Percentiles rank a stretch among this genome's conserved stretches.
Evolutionary conservation across 2,329 filamentous ascomycete species (phyloP).

Genomic region (Penicillium olsonii): DNA sequence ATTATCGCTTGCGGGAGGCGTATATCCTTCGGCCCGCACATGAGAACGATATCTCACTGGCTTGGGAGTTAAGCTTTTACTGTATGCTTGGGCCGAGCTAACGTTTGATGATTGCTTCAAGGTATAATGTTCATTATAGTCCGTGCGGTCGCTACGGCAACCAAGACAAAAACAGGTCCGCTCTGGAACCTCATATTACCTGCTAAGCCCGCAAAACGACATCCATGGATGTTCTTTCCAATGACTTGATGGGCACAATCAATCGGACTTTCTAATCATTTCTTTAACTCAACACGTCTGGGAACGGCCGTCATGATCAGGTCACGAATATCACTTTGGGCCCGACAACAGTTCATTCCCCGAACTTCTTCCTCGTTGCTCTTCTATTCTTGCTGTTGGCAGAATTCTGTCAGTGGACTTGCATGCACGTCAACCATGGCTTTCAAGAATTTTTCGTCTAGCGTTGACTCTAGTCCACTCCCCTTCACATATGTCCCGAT

Average conservation of each 20-base stretch:
- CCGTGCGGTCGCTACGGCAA: no score
- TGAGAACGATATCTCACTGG: no score
- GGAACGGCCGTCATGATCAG: neutral
- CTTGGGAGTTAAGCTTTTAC: no score
- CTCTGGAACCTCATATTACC: no score
- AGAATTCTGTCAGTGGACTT: neutral
- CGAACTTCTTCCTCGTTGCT: neutral
- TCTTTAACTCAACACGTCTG: neutral
- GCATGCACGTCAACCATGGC: neutral
- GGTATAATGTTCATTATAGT: no score
- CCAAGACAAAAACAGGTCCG: no score
- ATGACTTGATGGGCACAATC: neutral
- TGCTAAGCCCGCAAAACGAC: no score
- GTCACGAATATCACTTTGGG: neutral
- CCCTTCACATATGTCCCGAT: neutral
- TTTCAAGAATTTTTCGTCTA: neutral
- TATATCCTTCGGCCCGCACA: no score
- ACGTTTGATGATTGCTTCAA: no score
- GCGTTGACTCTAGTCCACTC: neutral
- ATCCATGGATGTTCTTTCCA: no score
- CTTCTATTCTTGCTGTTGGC: neutral
- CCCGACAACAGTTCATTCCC: neutral
- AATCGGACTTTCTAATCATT: neutral
- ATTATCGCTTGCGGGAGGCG: no score
- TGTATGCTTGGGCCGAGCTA: no score